Evolutionary conservation across 2,329 filamentous ascomycete genomes (phyloP).

Genomic region (Diplocarpon mali): DNA sequence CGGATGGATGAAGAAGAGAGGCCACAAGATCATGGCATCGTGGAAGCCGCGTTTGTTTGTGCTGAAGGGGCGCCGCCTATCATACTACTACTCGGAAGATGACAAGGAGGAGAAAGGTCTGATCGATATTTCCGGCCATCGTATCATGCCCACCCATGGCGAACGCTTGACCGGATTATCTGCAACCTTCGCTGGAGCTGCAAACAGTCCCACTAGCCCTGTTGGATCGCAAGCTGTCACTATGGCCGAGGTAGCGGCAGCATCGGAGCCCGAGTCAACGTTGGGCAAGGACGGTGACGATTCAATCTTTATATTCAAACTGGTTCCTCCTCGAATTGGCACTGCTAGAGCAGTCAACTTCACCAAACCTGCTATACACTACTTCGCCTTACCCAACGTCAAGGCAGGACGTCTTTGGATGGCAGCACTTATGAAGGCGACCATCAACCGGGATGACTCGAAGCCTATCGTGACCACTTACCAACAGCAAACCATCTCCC

Average conservation of each 20-base stretch:
- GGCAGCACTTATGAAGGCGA: conserved; percentile 97
- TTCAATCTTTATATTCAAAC: conserved; percentile 93
- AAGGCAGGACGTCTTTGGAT: conserved; percentile 90
- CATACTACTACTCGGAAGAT: conserved; percentile 92
- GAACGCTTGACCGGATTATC: conserved; percentile 85
- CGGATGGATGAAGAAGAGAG: conserved; percentile 99
- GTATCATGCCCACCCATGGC: conserved; percentile 87
- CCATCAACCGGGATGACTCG: conserved; percentile 81
- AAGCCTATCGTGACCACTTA: conserved; percentile 81
- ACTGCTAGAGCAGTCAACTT: conserved; percentile 89
- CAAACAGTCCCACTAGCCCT: conserved; percentile 46
- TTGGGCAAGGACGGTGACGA: conserved; percentile 37
- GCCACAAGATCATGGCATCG: conserved; percentile 87
- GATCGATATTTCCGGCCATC: conserved; percentile 95
- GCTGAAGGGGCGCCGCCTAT: conserved; percentile 77
- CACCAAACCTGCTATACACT: conserved; percentile 93
- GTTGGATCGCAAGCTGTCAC: conserved; percentile 36
- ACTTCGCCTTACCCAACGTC: conserved; percentile 89
- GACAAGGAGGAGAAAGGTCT: conserved; percentile 89
- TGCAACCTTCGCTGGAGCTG: conserved; percentile 83
- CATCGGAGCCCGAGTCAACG: conserved; percentile 29
- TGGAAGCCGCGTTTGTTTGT: conserved; percentile 98
- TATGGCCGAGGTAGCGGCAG: conserved; percentile 33
- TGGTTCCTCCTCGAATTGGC: conserved; percentile 80
- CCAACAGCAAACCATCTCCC: conserved; percentile 91